Evolutionary conservation across 768 basidiomycete species (phyloP).

Genomic region (Infundibulicybe gibba): DNA sequence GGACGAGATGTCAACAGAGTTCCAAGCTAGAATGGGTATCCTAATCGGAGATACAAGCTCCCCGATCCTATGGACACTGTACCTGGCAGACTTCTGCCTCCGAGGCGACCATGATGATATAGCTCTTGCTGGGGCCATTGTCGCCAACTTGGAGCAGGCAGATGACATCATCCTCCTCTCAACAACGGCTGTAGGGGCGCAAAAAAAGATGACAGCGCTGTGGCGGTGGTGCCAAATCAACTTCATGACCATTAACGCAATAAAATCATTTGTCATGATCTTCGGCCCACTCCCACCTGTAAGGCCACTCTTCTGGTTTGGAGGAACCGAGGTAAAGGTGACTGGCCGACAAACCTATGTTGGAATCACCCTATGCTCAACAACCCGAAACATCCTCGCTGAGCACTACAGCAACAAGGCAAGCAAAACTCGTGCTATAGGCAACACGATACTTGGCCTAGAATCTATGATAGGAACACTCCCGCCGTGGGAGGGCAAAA

Average conservation of each 20-base stretch:
- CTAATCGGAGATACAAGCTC: constrained; percentile 23
- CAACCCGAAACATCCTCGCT: constrained; percentile 4
- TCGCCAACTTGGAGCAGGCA: constrained; percentile 20
- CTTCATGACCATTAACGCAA: constrained; percentile 18
- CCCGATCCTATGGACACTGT: constrained; percentile 20
- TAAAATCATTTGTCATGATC: constrained; percentile 16
- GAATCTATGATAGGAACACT: no score
- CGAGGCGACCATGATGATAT: constrained; percentile 15
- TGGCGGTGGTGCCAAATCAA: constrained; percentile 17
- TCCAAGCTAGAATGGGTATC: constrained; percentile 17
- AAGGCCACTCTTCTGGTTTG: constrained; percentile 2
- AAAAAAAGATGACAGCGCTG: constrained; percentile 12
- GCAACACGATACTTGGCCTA: no score
- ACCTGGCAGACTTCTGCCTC: constrained; percentile 14
- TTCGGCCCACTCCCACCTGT: constrained; percentile 6
- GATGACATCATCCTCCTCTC: constrained; percentile 21
- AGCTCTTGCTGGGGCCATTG: constrained; percentile 2
- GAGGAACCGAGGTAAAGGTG: no score
- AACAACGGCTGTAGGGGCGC: constrained; percentile 10
- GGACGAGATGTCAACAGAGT: constrained; percentile 7
- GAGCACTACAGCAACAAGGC: no score
- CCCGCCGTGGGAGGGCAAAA: no score
- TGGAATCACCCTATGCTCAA: constrained; percentile 9
- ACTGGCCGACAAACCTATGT: constrained; percentile 10
- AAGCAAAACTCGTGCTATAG: no score